Evolutionary conservation across 2,329 filamentous ascomycete genomes (phyloP), one percentile per base, ranked within the genome.

Genomic region (Simplicillium aogashimaense): DNA sequence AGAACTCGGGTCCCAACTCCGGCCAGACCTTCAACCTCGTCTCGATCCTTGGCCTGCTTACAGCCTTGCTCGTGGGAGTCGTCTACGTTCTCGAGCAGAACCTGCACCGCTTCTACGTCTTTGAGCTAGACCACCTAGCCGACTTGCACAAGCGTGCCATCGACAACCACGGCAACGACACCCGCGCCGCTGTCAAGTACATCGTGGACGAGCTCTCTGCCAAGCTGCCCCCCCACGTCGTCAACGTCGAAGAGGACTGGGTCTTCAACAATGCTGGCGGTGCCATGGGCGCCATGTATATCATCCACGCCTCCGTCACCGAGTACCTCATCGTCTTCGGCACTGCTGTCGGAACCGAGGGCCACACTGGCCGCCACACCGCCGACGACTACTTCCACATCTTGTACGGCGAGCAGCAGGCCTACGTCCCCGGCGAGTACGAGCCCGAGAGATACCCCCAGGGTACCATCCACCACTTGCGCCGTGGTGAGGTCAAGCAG

Each of bases 311-410:
- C 44, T 89, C 83, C 83, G 61, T 95, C 45, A 94, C 87, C 15
- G 88, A 95, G 63, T 94, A 94, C 65, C 69, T 94, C 50, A 92
- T 94, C 60, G 80, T 94, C 64, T 94, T 92, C 59, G 86, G 86
- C 58, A 86, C 84, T 1, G 74, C 85, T 9, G 65, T 89, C 50
- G 87, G 87, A 52, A 94, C 88, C 11, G 87, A 94, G 64, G 88
- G 88, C 45, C 87, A 94, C 70, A 78, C 78, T 2, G 88, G 88
- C 47, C 83, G 87, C 38, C 88, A 94, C 72, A 90, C 86, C 11
- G 87, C 87, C 13, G 85, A 94, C 64, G 88, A 95, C 70, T 95
- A 92, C 72, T 95, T 95, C 72, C 78, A 89, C 70, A 94, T 95
- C 69, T 72, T 95, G 28, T 69, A 70, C 29, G 88, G 88, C 52